These are phyloP conservation scores for Wolfiporia cocos DNA, from an alignment of 1,284 basidiomycete genomes.

Conservation along the genomic window DNA sequence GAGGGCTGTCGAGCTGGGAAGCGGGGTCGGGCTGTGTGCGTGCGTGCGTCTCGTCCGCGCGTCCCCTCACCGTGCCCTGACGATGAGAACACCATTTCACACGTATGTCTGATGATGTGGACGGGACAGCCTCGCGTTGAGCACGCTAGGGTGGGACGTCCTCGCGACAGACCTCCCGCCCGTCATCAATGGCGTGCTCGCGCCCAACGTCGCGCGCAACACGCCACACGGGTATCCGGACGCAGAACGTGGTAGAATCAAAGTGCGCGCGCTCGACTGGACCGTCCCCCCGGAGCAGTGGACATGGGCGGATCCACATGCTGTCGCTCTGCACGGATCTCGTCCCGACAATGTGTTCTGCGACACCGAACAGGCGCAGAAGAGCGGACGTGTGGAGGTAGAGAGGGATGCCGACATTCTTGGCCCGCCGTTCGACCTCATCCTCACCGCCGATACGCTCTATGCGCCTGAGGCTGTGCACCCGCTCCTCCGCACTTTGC, in stretches of 20 bases:
- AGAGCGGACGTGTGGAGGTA: too few species aligned
- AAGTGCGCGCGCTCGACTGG: slow-evolving; percentile 66
- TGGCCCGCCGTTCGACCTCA: slow-evolving; percentile 65
- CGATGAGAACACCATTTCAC: slow-evolving; percentile 10
- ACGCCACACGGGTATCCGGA: slow-evolving; percentile 31
- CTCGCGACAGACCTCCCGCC: slow-evolving; percentile 74
- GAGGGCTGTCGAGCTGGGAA: slow-evolving; percentile 71
- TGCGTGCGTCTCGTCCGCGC: slow-evolving; percentile 32
- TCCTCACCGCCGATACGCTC: slow-evolving; percentile 83
- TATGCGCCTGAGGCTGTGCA: slow-evolving; percentile 60
- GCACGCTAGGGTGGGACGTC: slow-evolving; percentile 69
- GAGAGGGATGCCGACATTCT: too few species aligned
- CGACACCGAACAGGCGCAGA: slow-evolving; percentile 4
- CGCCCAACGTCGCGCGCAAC: slow-evolving; percentile 58
- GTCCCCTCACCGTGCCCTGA: slow-evolving; percentile 8
- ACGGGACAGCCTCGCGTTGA: slow-evolving; percentile 64
- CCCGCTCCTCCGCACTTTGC: slow-evolving; percentile 70
- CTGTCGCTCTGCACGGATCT: slow-evolving; percentile 24
- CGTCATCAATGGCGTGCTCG: slow-evolving; percentile 64
- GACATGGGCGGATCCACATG: slow-evolving; percentile 42
- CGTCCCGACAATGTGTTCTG: neutral
- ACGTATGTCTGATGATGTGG: too few species aligned
- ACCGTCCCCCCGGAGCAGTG: slow-evolving; percentile 45
- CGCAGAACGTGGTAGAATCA: slow-evolving; percentile 33
- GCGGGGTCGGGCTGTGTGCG: slow-evolving; percentile 78